Base-by-base conservation (phyloP, 2,329 filamentous ascomycete species). In the Neofusicoccum cordaticola region DNA sequence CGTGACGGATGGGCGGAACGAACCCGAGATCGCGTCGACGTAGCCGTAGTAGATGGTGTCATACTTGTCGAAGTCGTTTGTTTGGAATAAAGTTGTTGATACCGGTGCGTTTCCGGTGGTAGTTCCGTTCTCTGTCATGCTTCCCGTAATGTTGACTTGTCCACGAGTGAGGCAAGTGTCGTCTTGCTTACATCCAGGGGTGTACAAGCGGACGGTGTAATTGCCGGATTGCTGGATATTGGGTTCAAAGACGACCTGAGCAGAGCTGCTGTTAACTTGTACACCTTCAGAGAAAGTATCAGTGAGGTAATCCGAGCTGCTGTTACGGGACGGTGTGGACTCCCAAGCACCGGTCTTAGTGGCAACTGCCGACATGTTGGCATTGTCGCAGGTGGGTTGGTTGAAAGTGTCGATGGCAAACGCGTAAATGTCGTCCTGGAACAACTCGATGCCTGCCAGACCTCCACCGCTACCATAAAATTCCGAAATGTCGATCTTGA, bases 1-100 rank as follows among this genome's bases (percentile, higher is more conserved):
- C 0, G 90, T 96, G 61, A 99, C 88, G 4, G 86, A 86, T 13
- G 94, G 92, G 47, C 88, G 88, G 82, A 97, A 97, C 19, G 84
- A 85, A 67, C 80, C 81, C 9, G 86, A 89, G 62, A 85, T 88
- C 62, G 88, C 88, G 73, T 98, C 92, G 62, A 99, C 87, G 69
- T 88, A 88, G 52, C 93, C 95, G 69, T 89, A 90, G 78, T 93
- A 97, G 65, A 99, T 88, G 69, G 91, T 88, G 74, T 99, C 95
- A 73, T 96, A 98, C 78, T 99, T 99, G 81, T 98, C 94, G 75
- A 89, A 96, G 74, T 96, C 86, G 79, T 99, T 99, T 17, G 93
- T 97, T 77, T 99, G 95, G 74, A 86, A 96, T 7, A 97, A 80
- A 0, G 85, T 84, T 0, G 83, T 86, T 34, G 86, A 83, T 65